Evolutionary conservation across 2,329 filamentous ascomycete species (phyloP).

Genomic region (Scedosporium minutisporum): DNA sequence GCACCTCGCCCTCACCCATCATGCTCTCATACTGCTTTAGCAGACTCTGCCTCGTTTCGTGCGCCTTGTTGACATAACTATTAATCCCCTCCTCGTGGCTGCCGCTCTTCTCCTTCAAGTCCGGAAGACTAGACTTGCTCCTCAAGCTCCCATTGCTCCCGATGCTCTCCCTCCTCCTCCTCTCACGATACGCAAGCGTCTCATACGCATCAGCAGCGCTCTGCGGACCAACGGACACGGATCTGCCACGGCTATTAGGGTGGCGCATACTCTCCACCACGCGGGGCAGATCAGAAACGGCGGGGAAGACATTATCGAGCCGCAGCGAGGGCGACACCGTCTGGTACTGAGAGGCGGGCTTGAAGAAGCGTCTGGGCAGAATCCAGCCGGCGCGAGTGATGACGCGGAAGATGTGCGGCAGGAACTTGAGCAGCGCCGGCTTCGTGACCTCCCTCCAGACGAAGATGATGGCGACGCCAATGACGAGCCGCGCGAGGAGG

Average conservation of each 20-base stretch:
- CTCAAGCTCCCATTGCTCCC: slow-evolving; percentile 38
- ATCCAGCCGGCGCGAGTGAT: slow-evolving; percentile 71
- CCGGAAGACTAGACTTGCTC: slow-evolving; percentile 21
- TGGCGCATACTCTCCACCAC: slow-evolving; percentile 76
- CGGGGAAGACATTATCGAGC: slow-evolving; percentile 79
- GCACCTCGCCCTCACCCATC: slow-evolving; percentile 58
- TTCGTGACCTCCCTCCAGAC: slow-evolving; percentile 88
- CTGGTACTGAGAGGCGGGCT: slow-evolving; percentile 81
- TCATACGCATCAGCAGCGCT: slow-evolving; percentile 96
- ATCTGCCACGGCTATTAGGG: slow-evolving; percentile 58
- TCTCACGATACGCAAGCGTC: slow-evolving; percentile 80
- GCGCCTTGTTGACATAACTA: no score
- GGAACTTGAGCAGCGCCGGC: slow-evolving; percentile 61
- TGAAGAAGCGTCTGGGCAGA: slow-evolving; percentile 83
- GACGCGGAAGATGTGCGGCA: slow-evolving; percentile 81
- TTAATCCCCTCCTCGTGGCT: neutral
- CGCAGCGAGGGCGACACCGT: slow-evolving; percentile 61
- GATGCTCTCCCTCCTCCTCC: slow-evolving; percentile 44
- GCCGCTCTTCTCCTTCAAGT: neutral
- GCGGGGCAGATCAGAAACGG: slow-evolving; percentile 75
- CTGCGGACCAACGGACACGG: slow-evolving; percentile 86
- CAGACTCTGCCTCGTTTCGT: neutral
- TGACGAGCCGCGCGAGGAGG: slow-evolving; percentile 57
- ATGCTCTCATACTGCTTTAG: slow-evolving; percentile 59
- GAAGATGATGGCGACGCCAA: slow-evolving; percentile 78